Conservation (phyloP, 176 grass and related monocot genomes). For the Poa annua region DNA sequence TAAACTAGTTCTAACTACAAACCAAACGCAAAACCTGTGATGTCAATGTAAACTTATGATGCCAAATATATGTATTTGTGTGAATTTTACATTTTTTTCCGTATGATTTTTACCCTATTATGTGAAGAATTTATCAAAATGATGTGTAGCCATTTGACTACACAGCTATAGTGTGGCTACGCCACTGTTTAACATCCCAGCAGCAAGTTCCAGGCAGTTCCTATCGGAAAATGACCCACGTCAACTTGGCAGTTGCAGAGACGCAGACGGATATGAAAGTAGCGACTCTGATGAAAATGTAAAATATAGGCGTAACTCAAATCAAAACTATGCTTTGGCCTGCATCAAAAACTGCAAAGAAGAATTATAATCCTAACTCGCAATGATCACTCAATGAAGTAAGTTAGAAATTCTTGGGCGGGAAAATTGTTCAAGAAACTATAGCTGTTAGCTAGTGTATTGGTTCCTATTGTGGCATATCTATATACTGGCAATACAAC, state of each 20-base stretch:
- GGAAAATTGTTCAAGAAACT: neutral
- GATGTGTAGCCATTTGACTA: too few relatives aligned
- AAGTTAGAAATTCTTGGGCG: slow-evolving; percentile 2
- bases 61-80: too few relatives aligned
- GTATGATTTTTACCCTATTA: too few relatives aligned
- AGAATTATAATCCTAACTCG: slow-evolving; percentile 6
- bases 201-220: neutral
- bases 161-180: too few relatives aligned
- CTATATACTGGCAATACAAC: slow-evolving; percentile 1
- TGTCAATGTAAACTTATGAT: too few relatives aligned
- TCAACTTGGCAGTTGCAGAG: neutral
- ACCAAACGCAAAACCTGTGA: too few relatives aligned
- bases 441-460: neutral
- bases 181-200: slow-evolving; percentile 1
- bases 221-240: neutral
- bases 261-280: slow-evolving; percentile 8
- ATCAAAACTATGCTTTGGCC: neutral
- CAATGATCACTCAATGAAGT: neutral
- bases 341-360: slow-evolving; percentile 1
- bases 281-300: slow-evolving; percentile 9
- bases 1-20: too few relatives aligned
- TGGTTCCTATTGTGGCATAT: neutral
- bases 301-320: slow-evolving; percentile 11
- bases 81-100: too few relatives aligned
- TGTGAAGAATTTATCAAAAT: too few relatives aligned